Percentiles rank a stretch among this genome's conserved stretches.
phyloP scores from a whole-genome alignment of 129 eudicot genomes.

The Erigeron canadensis region DNA sequence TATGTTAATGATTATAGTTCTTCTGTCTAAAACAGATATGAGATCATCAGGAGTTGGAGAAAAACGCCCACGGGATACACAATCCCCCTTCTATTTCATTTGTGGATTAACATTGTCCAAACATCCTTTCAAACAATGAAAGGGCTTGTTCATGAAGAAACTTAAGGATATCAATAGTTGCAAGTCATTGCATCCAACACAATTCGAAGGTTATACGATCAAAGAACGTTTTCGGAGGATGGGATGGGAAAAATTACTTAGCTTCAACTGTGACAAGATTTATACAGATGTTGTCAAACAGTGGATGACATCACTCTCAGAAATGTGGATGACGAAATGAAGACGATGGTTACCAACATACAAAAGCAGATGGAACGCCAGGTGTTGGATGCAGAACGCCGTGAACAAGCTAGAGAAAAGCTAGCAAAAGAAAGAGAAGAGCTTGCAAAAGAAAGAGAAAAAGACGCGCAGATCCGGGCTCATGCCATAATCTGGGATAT shows the following conservation, averaged over 20 bases:
- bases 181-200: conserved; percentile 3
- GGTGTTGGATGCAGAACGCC: background rate
- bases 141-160: background rate
- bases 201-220: background rate
- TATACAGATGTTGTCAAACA: background rate
- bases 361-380: background rate
- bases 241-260: conserved; percentile 12
- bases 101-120: background rate
- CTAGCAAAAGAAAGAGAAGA: background rate
- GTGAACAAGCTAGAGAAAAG: background rate
- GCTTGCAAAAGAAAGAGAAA: background rate
- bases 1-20: no score
- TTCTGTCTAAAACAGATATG: background rate
- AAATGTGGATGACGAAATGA: background rate
- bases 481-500: conserved; percentile 11
- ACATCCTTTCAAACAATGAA: background rate
- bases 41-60: background rate
- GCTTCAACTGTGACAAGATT: background rate
- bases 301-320: conserved; percentile 8
- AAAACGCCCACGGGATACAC: background rate
- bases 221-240: conserved; percentile 8
- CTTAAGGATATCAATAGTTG: background rate
- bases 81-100: background rate
- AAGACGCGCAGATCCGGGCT: background rate
- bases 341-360: background rate